Evolutionary conservation across 2,329 filamentous ascomycete genomes (phyloP).

Genomic region (Aspergillus neoniger): DNA sequence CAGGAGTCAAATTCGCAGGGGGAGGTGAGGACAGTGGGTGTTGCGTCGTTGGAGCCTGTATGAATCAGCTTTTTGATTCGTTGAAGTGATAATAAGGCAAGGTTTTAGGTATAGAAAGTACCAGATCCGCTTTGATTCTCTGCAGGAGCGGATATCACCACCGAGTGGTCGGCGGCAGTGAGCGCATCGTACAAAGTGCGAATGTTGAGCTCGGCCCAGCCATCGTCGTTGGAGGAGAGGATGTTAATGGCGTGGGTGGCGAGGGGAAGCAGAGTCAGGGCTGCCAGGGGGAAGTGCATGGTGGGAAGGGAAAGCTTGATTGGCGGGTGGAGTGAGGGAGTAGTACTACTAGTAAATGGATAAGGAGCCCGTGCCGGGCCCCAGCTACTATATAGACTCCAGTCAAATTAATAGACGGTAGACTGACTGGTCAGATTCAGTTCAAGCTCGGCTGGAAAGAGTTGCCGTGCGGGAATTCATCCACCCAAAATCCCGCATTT

Average conservation of each 20-base stretch:
- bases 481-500: no score
- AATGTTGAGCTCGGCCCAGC: constrained; percentile 70
- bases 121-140: constrained; percentile 66
- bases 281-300: constrained; percentile 28
- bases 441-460: background rate
- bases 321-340: background rate
- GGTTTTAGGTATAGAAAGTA: constrained; percentile 31
- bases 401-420: no score
- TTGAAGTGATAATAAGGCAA: no score
- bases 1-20: constrained; percentile 66
- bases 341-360: background rate
- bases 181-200: constrained; percentile 62
- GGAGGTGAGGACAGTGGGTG: constrained; percentile 51
- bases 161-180: constrained; percentile 58
- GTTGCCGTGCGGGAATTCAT: background rate
- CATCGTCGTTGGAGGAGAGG: constrained; percentile 70
- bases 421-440: background rate
- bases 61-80: no score
- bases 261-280: constrained; percentile 24
- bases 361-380: background rate
- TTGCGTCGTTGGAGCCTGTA: constrained; percentile 55
- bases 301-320: background rate
- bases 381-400: background rate
- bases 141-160: constrained; percentile 66
- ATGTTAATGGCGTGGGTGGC: constrained; percentile 51